A percentile compares a stretch with the other conserved stretches of the same genome.
phyloP scores from a whole-genome alignment of 2,329 filamentous ascomycete genomes.

The Claviceps monticola region DNA sequence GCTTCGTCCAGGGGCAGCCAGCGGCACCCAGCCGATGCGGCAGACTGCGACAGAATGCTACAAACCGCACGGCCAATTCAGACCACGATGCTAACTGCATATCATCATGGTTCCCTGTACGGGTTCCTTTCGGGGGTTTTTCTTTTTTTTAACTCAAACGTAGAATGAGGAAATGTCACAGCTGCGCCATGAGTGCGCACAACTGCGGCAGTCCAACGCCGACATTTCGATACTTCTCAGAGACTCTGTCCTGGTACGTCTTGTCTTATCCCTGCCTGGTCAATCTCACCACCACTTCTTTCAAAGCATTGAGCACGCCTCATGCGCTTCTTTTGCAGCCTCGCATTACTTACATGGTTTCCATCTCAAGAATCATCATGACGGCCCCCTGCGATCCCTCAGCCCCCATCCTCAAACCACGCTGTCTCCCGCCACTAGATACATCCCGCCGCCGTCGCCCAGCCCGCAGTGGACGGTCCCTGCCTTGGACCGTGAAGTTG shows the following conservation, averaged over 20 bases:
- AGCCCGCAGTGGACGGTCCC: slow-evolving; percentile 5
- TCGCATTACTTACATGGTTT: neutral
- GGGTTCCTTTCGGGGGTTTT: neutral
- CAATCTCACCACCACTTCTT: neutral
- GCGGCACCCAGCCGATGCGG: neutral
- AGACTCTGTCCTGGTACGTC: slow-evolving; percentile 10
- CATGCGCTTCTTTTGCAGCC: neutral
- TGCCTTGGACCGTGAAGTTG: slow-evolving; percentile 11
- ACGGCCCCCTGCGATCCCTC: slow-evolving; percentile 6
- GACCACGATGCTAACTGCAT: neutral
- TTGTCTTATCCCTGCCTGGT: neutral
- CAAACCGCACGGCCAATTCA: neutral
- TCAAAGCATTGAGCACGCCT: neutral
- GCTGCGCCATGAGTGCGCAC: slow-evolving; percentile 12
- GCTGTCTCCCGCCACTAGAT: slow-evolving; percentile 7
- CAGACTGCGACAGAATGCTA: neutral
- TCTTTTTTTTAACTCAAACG: neutral
- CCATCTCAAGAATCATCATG: slow-evolving; percentile 1
- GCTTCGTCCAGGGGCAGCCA: neutral
- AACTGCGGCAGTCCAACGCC: slow-evolving; percentile 12
- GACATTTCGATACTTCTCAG: slow-evolving; percentile 12
- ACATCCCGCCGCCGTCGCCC: slow-evolving; percentile 6
- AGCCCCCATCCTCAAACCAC: slow-evolving; percentile 6
- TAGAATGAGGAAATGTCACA: slow-evolving; percentile 13
- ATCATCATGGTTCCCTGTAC: neutral